Evolutionary conservation across 139 green algal species (phyloP).

Genomic region (Micromonas pusilla): DNA sequence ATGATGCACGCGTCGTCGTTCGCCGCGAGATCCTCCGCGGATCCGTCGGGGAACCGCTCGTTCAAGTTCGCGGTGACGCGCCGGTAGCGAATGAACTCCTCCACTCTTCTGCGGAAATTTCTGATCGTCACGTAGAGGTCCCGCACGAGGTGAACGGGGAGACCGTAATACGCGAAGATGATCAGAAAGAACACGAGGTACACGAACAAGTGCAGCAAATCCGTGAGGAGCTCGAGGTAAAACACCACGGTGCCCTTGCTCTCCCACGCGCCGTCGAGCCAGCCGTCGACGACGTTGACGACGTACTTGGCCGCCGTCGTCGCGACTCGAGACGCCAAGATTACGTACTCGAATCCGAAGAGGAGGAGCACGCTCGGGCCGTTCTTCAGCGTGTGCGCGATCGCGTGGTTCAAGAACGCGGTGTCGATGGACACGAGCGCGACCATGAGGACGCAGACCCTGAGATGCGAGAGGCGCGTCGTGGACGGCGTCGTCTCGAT

Average conservation of each 20-base stretch:
- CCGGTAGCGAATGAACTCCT: slow-evolving; percentile 90
- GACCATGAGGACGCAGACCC: slow-evolving; percentile 69
- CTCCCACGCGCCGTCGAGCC: slow-evolving; percentile 84
- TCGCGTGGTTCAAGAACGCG: slow-evolving; percentile 70
- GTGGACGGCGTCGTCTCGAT: slow-evolving; percentile 82
- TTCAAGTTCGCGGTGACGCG: slow-evolving; percentile 87
- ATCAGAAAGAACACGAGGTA: slow-evolving; percentile 95
- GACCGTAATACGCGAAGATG: slow-evolving; percentile 89
- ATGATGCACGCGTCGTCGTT: slow-evolving; percentile 91
- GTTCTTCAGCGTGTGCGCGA: slow-evolving; percentile 53
- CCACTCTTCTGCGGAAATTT: slow-evolving; percentile 82
- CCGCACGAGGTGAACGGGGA: slow-evolving; percentile 90
- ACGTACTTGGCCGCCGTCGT: slow-evolving; percentile 77
- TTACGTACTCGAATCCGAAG: slow-evolving; percentile 97
- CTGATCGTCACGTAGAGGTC: slow-evolving; percentile 94
- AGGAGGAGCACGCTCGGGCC: slow-evolving; percentile 84
- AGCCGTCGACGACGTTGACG: slow-evolving; percentile 62
- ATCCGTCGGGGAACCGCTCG: slow-evolving; percentile 75
- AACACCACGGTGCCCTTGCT: slow-evolving; percentile 83
- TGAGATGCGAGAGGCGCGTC: slow-evolving; percentile 59
- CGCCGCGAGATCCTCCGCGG: slow-evolving; percentile 69
- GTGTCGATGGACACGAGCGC: slow-evolving; percentile 74
- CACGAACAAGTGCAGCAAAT: slow-evolving; percentile 93
- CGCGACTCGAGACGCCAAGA: slow-evolving; percentile 63
- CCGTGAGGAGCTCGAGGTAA: slow-evolving; percentile 93